Conservation (phyloP, 2,329 filamentous ascomycete species). For the Podosphaera aphanis region DNA sequence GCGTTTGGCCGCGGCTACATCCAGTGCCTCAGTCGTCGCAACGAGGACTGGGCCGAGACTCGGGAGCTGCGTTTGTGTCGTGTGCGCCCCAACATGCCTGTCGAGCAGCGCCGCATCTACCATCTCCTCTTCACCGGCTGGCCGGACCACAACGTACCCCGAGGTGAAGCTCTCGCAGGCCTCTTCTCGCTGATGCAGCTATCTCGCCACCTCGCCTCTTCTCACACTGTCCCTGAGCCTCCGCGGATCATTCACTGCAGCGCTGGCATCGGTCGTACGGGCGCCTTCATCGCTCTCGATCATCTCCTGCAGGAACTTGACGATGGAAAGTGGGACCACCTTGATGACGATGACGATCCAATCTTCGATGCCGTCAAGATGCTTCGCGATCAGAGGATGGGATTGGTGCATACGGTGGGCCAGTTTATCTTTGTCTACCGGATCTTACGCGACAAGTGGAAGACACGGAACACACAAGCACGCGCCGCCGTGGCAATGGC, state of each 20-base stretch:
- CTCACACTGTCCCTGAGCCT: neutral
- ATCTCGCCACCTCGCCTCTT: neutral
- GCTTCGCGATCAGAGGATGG: constrained; percentile 6
- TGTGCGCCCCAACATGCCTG: neutral
- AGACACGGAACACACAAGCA: too few species aligned
- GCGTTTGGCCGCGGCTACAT: too few species aligned
- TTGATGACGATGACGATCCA: constrained; percentile 4
- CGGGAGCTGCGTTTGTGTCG: constrained; percentile 3
- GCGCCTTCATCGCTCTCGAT: constrained; percentile 37
- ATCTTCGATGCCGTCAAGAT: constrained; percentile 6
- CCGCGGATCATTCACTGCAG: constrained; percentile 60
- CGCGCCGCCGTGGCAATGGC: too few species aligned
- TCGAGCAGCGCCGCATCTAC: constrained; percentile 2
- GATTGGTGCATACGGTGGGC: constrained; percentile 4
- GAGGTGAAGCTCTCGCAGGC: constrained; percentile 3
- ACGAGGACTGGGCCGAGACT: constrained; percentile 2
- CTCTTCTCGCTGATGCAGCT: constrained; percentile 4
- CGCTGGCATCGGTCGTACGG: constrained; percentile 79
- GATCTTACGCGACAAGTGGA: constrained; percentile 6
- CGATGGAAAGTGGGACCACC: constrained; percentile 3
- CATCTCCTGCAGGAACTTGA: constrained; percentile 6
- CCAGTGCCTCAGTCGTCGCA: too few species aligned
- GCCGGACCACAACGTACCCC: constrained; percentile 7
- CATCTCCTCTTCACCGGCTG: constrained; percentile 7
- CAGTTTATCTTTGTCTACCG: constrained; percentile 7